Evolutionary conservation across 2,329 filamentous ascomycete genomes (phyloP), one percentile per base, ranked within the genome.

Genomic region (Ophiocordyceps camponoti-leonardi): DNA sequence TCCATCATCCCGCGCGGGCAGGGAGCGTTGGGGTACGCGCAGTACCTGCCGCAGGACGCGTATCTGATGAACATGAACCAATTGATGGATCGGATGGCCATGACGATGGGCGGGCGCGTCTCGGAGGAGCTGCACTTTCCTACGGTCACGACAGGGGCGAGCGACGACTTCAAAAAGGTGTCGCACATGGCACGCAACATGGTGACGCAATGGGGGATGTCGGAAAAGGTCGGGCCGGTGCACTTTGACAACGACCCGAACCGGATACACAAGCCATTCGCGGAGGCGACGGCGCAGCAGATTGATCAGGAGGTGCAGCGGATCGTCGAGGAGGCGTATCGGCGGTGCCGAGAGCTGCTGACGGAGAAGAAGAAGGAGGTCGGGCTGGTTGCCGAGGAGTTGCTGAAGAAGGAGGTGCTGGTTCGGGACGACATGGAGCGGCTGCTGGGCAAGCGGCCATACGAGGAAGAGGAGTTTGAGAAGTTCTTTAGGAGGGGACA

Each of bases 121-220:
- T 92, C 83, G 19, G 92, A 98, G 66, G 92, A 98, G 64, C 68
- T 98, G 8, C 90, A 98, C 67, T 98, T 98, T 65, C 82, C 92
- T 31, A 94, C 87, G 0, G 92, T 98, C 19, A 98, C 92, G 2
- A 92, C 85, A 42, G 92, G 92, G 47, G 92, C 90, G 19, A 88
- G 81, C 45, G 92, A 96, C 61, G 92, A 98, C 61, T 98, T 98
- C 75, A 90, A 92, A 66, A 98, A 98, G 68, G 92, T 96, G 39
- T 95, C 92, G 2, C 77, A 81, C 47, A 90, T 95, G 83, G 93
- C 92, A 4, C 93, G 85, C 18, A 82, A 84, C 50, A 98, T 98
- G 92, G 92, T 98, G 28, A 98, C 90, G n/a, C 86, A 94, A 62
- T 98, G 87, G 81, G 92, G 92, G 53, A 98, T 98, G 92, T 93